Evolutionary conservation across 208 protist genomes (phyloP).

Genomic region (Leishmania braziliensis): DNA sequence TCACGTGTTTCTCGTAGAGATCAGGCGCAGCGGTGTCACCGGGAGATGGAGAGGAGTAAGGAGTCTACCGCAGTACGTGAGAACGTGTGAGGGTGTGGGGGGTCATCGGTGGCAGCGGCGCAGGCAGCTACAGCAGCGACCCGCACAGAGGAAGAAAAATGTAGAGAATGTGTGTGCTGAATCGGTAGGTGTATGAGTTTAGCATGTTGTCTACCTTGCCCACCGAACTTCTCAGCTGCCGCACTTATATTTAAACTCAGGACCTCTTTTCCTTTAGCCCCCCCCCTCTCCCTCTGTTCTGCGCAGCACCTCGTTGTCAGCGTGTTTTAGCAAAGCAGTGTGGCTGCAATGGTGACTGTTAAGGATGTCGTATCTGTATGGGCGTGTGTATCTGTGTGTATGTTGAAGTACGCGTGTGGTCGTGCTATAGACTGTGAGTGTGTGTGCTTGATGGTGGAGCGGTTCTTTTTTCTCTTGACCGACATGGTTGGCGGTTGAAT

Average conservation of each 20-base stretch:
- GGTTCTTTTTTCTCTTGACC: not conserved
- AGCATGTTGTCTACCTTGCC: no score
- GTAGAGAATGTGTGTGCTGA: not conserved
- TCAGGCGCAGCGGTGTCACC: not conserved
- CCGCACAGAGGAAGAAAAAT: not conserved
- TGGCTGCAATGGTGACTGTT: not conserved
- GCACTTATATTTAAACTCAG: no score
- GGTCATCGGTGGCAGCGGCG: not conserved
- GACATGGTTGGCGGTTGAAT: not conserved
- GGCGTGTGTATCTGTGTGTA: not conserved
- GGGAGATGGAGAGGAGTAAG: not conserved
- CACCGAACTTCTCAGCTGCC: not conserved
- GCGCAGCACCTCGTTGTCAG: no score
- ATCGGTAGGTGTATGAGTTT: no score
- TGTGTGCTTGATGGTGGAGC: not conserved
- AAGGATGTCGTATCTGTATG: not conserved
- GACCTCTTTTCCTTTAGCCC: not conserved
- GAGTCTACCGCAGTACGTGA: not conserved
- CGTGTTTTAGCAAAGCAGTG: no score
- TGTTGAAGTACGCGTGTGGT: not conserved
- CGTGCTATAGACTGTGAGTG: not conserved
- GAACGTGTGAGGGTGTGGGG: not conserved
- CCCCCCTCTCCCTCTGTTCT: not conserved
- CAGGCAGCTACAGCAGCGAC: not conserved
- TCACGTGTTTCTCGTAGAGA: not conserved